Evolutionary conservation across 768 basidiomycete species (phyloP).

Genomic region (Amanita subjunquillea): DNA sequence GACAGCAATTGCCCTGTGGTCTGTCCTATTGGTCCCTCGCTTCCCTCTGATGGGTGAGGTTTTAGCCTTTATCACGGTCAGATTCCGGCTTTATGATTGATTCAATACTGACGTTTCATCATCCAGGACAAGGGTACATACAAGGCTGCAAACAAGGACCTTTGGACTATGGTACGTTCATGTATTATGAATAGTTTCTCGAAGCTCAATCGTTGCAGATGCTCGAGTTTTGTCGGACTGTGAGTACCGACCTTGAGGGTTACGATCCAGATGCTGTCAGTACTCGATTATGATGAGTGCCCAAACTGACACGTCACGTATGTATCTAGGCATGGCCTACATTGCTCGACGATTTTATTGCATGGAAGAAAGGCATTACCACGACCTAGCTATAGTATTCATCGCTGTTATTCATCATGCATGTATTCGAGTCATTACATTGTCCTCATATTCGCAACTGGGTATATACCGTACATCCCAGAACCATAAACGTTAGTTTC

Average conservation of each 20-base stretch:
- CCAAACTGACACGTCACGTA: neutral
- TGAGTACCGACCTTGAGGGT: constrained; percentile 47
- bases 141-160: constrained; percentile 75
- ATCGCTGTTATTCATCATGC: neutral
- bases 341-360: constrained; percentile 68
- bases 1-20: constrained; percentile 69
- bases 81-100: constrained; percentile 9
- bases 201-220: constrained; percentile 30
- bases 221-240: constrained; percentile 63
- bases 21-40: constrained; percentile 57
- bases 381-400: neutral
- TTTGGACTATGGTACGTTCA: constrained; percentile 70
- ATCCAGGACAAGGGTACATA: constrained; percentile 43
- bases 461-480: neutral
- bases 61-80: constrained; percentile 54
- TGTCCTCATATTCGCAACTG: neutral
- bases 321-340: constrained; percentile 68
- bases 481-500: neutral
- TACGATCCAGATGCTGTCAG: constrained; percentile 72
- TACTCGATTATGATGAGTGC: constrained; percentile 9
- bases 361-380: constrained; percentile 40
- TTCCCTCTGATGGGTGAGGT: constrained; percentile 61
- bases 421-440: neutral
- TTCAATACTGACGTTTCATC: constrained; percentile 12
- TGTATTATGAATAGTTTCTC: neutral